Base-by-base conservation (phyloP, 2,329 filamentous ascomycete species). In the Penicillium sp. region DNA sequence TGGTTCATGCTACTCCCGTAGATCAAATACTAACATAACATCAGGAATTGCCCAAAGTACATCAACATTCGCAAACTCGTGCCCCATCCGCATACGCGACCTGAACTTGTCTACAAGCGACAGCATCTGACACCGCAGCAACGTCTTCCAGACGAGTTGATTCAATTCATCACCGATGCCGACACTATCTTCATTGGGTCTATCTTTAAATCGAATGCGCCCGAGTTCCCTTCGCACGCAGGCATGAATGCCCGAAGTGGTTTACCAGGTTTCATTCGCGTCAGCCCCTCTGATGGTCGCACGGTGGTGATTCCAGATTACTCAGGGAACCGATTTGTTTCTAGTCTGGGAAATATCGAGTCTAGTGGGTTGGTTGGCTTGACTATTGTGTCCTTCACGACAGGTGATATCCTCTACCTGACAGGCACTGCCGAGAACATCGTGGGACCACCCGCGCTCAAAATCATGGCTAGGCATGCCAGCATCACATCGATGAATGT, bases 211-310 rank as follows among this genome's bases (percentile, higher is more conserved):
- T 47, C 55, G 18, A 12, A 47, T 13, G 13, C 6, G n/a, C 41
- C 41, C 12, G 43, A 26, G 23, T 56, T 53, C 47, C 42, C 55
- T 2, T 57, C 59, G 3, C 59, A 62, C 43, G 58, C 59, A 12
- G 59, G 59, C 6, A 62, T 60, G 59, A 62, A 62, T 49, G 53
- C 58, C n/a, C 52, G 59, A n/a, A 45, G 57, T 26, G 59, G 59
- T 3, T 36, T 62, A 10, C 58, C 59, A 1, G 59, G 59, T 6
- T 62, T 62, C 29, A 39, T 60, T 3, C 50, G 59, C 8, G 59
- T 62, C n/a, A 50, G 55, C 6, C 57, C 49, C 16, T 53, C 51
- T 18, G 49, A 62, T 42, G 52, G 50, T 13, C 45, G 49, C 10
- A 60, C 58, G 1, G 21, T 62, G 3, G 52, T 62, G 6, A 41